Base-by-base conservation (phyloP, 2,329 filamentous ascomycete species). In the Purpureocillium takamizusanense region DNA sequence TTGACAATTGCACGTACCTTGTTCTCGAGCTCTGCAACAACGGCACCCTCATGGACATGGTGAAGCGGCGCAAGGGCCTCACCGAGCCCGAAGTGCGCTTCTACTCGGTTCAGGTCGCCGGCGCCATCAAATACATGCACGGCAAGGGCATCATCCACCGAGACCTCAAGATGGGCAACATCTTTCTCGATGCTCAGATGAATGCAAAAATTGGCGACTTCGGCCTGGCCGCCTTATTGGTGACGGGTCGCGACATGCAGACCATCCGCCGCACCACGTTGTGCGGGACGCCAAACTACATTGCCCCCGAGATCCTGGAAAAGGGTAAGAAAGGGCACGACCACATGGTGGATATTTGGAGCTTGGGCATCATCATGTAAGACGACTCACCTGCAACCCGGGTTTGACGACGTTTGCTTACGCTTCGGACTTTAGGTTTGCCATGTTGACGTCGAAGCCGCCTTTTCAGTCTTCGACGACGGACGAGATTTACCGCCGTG, bases 171-270 rank as follows among this genome's bases (percentile, higher is more conserved):
- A 97, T 95, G 71, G 94, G 92, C 35, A 98, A 98, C 59, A 82
- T 98, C 49, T 98, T 98, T 54, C 72, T 98, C 37, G 92, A 98
- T 59, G 78, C 78, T 38, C 73, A 88, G 49, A 95, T 98, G 90
- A 94, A 98, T 54, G 83, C 95, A 51, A 98, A 98, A 60, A 87
- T 98, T 51, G 92, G 92, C 33, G 92, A 98, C 60, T 98, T 98
- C 64, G 92, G 92, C 3, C 72, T 98, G 39, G 92, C 92, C 23
- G 92, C 94, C 21, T 70, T 98, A 51, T 71, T 97, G 40, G 81
- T 97, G 33, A 94, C 89, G 9, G 87, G 90, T 55, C 88, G 83
- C 58, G 92, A 98, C 54, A 86, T 86, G 74, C 81, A 81, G 60
- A 87, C 77, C 43, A 79, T 79, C 52, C 79, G 92, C 46, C 77